Evolutionary conservation across 805 yeast genomes (phyloP), one percentile per base, ranked within the genome.

Genomic region (Schwanniomyces pseudopolymorphus): DNA sequence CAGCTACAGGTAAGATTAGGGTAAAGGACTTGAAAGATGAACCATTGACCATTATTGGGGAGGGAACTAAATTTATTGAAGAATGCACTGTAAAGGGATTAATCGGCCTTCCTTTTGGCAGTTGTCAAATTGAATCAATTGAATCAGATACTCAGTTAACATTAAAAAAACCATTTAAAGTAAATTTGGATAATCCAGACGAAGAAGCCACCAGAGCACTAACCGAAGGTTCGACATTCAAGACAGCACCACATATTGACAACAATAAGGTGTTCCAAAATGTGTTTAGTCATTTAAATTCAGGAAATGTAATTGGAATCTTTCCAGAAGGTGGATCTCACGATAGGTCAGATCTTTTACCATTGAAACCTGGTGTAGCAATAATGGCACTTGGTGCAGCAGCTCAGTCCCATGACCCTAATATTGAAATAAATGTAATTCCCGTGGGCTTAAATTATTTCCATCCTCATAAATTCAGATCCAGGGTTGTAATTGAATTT

Each of bases 321-420:
- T 72, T 72, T 46, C 77, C 76, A 8, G 77, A 72, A 48, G 77
- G 77, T 10, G 77, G 77, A 5, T 67, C 71, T 33, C 76, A 72
- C 47, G 77, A 72, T 49, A 51, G 76, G 25, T 67, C 75, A 2
- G 70, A 67, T 40, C 63, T 72, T 42, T 59, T 71, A 35, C 77
- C 77, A 14, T 58, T 72, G 47, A 72, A 71, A 46, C 75, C 77
- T 0, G 77, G 77, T 1, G 76, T 72, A 20, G 76, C 76, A 3
- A 66, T 72, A 14, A 72, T 72, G 77, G 77, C 75, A 0, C 50
- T 72, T 22, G 77, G 77, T 2, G 70, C 76, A 1, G 64, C 64
- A 9, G 66, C 70, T 0, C 57, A 64, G 37, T 54, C 67, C 4
- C 51, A 50, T 27, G 41, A 55, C 25, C 58, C 55, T 6, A 48